phyloP scores from a whole-genome alignment of 768 basidiomycete species.

The Amanita rubescens region DNA sequence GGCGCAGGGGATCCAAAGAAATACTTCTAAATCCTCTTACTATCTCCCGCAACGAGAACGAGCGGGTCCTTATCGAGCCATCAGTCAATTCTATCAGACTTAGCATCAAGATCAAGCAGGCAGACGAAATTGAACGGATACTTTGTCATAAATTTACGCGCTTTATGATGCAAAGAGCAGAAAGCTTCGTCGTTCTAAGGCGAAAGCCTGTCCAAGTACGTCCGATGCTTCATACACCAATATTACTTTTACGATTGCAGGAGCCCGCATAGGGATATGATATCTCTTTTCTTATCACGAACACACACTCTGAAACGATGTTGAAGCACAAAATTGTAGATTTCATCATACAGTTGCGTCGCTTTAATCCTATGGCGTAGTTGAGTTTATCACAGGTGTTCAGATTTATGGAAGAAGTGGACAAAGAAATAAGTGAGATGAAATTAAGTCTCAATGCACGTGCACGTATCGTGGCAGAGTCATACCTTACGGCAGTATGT shows the following conservation, averaged over 20 bases:
- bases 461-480: constrained; percentile 95
- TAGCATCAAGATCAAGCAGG: constrained; percentile 98
- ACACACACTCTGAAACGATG: constrained; percentile 96
- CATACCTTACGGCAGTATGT: constrained; percentile 86
- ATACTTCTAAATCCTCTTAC: constrained; percentile 88
- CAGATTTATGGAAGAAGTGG: constrained; percentile 98
- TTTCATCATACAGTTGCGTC: constrained; percentile 91
- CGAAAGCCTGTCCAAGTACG: constrained; percentile 86
- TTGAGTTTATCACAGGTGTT: constrained; percentile 2
- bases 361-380: background rate
- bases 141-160: constrained; percentile 97
- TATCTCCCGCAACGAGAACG: constrained; percentile 96
- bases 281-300: constrained; percentile 97
- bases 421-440: constrained; percentile 99
- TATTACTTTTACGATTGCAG: background rate
- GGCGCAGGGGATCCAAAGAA: constrained; percentile 70
- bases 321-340: constrained; percentile 99
- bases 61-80: constrained; percentile 94
- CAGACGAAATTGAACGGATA: constrained; percentile 97
- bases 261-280: constrained; percentile 77
- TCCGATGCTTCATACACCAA: constrained; percentile 6
- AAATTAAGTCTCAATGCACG: constrained; percentile 94
- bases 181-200: constrained; percentile 93
- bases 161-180: constrained; percentile 98
- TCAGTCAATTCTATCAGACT: constrained; percentile 96